Conservation (phyloP, 192 early-diverging fungal species). For the Backusella morwellensis region DNA sequence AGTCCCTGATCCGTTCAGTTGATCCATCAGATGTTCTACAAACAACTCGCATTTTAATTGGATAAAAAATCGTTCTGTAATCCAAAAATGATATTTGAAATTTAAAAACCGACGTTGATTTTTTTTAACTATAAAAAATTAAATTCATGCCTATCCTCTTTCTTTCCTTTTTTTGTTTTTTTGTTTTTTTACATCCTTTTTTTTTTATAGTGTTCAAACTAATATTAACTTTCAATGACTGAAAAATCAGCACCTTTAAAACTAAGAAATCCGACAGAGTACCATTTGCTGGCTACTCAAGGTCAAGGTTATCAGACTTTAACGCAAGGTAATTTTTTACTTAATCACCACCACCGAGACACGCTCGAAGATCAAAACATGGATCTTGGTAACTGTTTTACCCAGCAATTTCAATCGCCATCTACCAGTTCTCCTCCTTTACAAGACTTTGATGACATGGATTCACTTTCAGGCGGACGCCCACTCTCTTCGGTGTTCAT, state of each 20-base stretch:
- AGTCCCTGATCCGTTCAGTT: slow-evolving; percentile 5
- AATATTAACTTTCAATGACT: not conserved
- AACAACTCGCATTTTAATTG: not conserved
- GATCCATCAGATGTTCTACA: slow-evolving; percentile 11
- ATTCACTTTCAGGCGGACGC: not conserved
- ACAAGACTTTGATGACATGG: slow-evolving; percentile 23
- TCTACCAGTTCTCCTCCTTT: not conserved
- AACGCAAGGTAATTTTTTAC: not conserved
- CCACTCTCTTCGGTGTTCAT: not conserved
- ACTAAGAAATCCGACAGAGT: slow-evolving; percentile 27
- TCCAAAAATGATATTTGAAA: not conserved
- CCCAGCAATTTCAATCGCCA: not conserved
- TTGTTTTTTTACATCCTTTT: not conserved
- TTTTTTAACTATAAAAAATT: not conserved
- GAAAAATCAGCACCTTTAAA: slow-evolving; percentile 1
- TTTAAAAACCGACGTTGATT: not conserved
- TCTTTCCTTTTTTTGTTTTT: not conserved
- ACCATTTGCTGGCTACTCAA: slow-evolving; percentile 20
- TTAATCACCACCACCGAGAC: not conserved
- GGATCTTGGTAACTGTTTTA: not conserved
- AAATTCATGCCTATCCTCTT: not conserved
- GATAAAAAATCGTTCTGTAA: not conserved
- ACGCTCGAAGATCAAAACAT: not conserved
- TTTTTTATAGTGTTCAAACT: not conserved
- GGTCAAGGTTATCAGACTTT: not conserved